phyloP scores from a whole-genome alignment of 805 yeast genomes.

The Ogataea polymorpha region DNA sequence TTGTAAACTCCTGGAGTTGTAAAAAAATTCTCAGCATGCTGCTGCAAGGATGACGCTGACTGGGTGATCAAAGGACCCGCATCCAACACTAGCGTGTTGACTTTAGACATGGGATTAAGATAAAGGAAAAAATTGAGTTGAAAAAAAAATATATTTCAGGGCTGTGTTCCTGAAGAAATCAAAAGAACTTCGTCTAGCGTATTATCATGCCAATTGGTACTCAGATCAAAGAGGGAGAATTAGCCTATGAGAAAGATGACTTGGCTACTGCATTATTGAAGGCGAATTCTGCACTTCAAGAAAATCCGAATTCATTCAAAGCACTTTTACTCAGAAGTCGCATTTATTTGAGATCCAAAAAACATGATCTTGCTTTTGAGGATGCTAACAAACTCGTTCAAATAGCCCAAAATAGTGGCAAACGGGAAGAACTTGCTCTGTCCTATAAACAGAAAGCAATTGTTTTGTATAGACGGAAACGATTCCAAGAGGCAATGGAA shows the following conservation, averaged over 20 bases:
- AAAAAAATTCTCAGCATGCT: slow-evolving; percentile 66
- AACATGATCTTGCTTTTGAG: slow-evolving; percentile 46
- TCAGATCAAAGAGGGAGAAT: slow-evolving; percentile 34
- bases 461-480: slow-evolving; percentile 42
- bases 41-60: slow-evolving; percentile 67
- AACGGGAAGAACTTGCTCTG: slow-evolving; percentile 43
- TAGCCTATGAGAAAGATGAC: slow-evolving; percentile 43
- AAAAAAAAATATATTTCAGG: slow-evolving; percentile 3
- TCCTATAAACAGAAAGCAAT: slow-evolving; percentile 50
- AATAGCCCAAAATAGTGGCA: slow-evolving; percentile 45
- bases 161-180: slow-evolving; percentile 1
- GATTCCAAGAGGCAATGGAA: slow-evolving; percentile 38
- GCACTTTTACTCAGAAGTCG: slow-evolving; percentile 50
- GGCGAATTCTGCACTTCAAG: slow-evolving; percentile 39
- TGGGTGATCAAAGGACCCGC: slow-evolving; percentile 94
- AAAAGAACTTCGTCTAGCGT: background rate
- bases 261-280: slow-evolving; percentile 42
- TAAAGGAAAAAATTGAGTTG: slow-evolving; percentile 1
- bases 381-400: slow-evolving; percentile 42
- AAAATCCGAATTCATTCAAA: slow-evolving; percentile 42
- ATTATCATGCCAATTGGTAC: slow-evolving; percentile 16
- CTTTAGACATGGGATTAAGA: slow-evolving; percentile 29
- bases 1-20: slow-evolving; percentile 90
- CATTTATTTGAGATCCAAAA: slow-evolving; percentile 44
- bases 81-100: slow-evolving; percentile 72